Evolutionary conservation across 306 rosid genomes (phyloP), one percentile per base, ranked within the genome.

Genomic region (Trifolium pratense): DNA sequence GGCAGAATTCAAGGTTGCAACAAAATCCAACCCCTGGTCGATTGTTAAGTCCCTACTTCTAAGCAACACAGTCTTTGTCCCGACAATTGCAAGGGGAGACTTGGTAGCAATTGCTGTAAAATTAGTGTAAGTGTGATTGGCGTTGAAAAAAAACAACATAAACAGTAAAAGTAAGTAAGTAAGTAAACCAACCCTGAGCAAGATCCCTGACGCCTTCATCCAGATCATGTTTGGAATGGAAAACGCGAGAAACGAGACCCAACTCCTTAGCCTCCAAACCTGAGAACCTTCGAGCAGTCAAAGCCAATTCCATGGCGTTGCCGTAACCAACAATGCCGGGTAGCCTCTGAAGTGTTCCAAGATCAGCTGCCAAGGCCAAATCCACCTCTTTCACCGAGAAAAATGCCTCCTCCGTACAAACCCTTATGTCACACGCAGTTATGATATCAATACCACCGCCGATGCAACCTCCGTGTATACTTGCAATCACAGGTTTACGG

Each of bases 301-400:
- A 78, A 20, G 97, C 94, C 84, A 93, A 66, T 46, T 93, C 98
- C 77, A 83, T 60, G 40, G 98, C 94, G 49, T 80, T 83, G 20
- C 96, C 98, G 26, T 76, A 89, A 21, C 98, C 96, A 20, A 93
- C 92, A 26, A 89, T 85, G 3, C 80, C 20, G 0, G 98, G 97
- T 74, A 93, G 59, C 82, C 98, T 79, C 87, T 93, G 98, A 31
- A 93, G 89, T 39, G 90, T 85, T 51, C 98, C 97, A 0, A 91
- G 87, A 61, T 93, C 98, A 36, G 98, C 96, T 1, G 92, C 86
- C 71, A 91, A 89, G 3, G 84, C 98, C 84, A 91, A 63, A 77
- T 88, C 93, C 10, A 93, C 96, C 85, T 93, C 94, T 74, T 86
- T 89, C 64, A 93, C 98, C 46, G 94, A 89, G 81, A 93, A 91